Conservation (phyloP, 192 early-diverging fungal genomes). For the Helicostylum pulchrum region DNA sequence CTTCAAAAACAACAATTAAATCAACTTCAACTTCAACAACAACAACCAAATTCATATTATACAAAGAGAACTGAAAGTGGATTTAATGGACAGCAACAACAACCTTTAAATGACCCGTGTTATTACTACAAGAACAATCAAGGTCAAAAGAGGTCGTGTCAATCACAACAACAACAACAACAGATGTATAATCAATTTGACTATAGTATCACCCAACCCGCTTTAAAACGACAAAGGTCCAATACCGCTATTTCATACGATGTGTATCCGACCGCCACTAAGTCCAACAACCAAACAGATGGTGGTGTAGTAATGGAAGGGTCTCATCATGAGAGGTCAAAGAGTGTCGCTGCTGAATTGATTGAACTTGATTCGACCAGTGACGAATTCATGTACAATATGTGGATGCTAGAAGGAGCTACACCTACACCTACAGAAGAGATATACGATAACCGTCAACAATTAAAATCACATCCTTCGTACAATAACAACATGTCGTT, state of each 20-base stretch:
- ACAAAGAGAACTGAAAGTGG: background rate
- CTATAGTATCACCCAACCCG: too few species aligned
- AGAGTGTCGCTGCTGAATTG: background rate
- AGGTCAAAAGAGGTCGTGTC: too few species aligned
- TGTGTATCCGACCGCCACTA: too few species aligned
- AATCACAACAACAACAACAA: too few species aligned
- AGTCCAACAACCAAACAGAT: too few species aligned
- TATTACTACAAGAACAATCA: too few species aligned
- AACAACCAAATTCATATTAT: background rate
- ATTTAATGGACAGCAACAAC: slow-evolving; percentile 5
- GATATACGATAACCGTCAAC: background rate
- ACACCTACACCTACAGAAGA: background rate
- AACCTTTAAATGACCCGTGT: background rate
- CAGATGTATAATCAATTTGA: too few species aligned
- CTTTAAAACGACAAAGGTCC: too few species aligned
- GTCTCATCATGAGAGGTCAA: background rate
- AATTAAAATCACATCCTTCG: too few species aligned
- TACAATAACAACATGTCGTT: too few species aligned
- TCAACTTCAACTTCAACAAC: background rate
- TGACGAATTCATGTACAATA: background rate
- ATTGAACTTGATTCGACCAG: too few species aligned
- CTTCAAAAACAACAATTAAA: background rate
- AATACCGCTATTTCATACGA: too few species aligned
- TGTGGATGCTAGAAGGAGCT: background rate
- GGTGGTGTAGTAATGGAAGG: background rate